Conservation (phyloP, 2,329 filamentous ascomycete genomes). For the Fusarium luffae region DNA sequence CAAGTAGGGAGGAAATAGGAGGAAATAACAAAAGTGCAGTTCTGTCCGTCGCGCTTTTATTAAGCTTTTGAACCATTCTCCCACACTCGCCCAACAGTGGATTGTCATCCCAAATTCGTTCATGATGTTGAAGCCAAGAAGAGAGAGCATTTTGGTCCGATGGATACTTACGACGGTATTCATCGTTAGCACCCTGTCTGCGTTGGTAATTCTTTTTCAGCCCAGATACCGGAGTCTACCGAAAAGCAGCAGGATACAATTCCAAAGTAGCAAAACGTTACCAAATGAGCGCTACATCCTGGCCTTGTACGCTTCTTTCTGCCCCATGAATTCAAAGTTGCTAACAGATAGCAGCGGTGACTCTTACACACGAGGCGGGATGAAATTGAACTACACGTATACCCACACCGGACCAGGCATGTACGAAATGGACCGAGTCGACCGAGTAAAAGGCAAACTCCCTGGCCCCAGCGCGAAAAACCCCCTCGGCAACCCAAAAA, state of each 20-base stretch:
- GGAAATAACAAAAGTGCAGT: background rate
- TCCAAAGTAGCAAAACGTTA: accelerated
- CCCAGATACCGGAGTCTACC: background rate
- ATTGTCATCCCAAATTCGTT: no score
- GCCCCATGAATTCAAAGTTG: accelerated
- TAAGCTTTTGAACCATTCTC: no score
- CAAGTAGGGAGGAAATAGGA: background rate
- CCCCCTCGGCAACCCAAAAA: background rate
- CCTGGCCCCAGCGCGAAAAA: background rate
- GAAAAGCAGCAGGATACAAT: background rate
- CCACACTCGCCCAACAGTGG: no score
- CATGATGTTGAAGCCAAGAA: background rate
- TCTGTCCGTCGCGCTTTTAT: background rate
- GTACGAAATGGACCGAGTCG: background rate
- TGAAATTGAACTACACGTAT: conserved; percentile 1
- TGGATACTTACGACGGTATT: background rate
- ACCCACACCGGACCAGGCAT: background rate
- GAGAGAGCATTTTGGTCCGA: background rate
- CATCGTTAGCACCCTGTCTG: background rate
- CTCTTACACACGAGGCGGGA: background rate
- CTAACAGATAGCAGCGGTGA: background rate
- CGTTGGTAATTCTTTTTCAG: accelerated
- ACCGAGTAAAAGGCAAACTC: background rate
- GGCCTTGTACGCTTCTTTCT: background rate
- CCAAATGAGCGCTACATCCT: background rate